A percentile compares a stretch with the other conserved stretches of the same genome.
Evolutionary conservation across 371 early-diverging fungal species (phyloP).

Genomic region (Syncephalastrum monosporum): DNA sequence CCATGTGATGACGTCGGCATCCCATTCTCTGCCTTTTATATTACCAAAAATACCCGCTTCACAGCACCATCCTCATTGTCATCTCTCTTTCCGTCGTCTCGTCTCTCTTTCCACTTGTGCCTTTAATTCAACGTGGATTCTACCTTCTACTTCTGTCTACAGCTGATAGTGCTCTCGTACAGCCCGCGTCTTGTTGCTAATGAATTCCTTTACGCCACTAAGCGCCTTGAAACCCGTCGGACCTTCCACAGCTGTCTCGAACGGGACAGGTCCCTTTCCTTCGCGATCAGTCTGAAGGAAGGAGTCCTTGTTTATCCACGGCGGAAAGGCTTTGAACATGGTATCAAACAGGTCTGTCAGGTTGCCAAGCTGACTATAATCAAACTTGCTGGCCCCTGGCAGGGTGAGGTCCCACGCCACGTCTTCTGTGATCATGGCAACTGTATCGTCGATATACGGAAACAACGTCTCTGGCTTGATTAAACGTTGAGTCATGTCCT

Average conservation of each 20-base stretch:
- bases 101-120: too few relatives aligned
- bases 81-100: too few relatives aligned
- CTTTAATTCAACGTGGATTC: too few relatives aligned
- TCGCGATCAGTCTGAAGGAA: background rate
- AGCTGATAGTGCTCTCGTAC: too few relatives aligned
- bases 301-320: background rate
- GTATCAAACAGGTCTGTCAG: background rate
- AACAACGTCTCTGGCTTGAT: slow-evolving; percentile 21
- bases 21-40: too few relatives aligned
- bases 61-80: too few relatives aligned
- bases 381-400: slow-evolving; percentile 16
- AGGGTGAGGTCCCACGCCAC: slow-evolving; percentile 35
- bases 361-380: slow-evolving; percentile 3
- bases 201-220: slow-evolving; percentile 20
- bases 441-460: slow-evolving; percentile 22
- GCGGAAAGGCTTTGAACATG: background rate
- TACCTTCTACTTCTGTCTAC: too few relatives aligned
- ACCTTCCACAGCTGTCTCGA: slow-evolving; percentile 20
- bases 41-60: too few relatives aligned
- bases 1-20: too few relatives aligned
- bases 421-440: slow-evolving; percentile 30
- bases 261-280: background rate
- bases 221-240: slow-evolving; percentile 12
- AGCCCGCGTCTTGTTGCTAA: background rate
- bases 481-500: slow-evolving; percentile 8